Base-by-base conservation (phyloP, 805 yeast species). In the Pichia ethanolica region DNA sequence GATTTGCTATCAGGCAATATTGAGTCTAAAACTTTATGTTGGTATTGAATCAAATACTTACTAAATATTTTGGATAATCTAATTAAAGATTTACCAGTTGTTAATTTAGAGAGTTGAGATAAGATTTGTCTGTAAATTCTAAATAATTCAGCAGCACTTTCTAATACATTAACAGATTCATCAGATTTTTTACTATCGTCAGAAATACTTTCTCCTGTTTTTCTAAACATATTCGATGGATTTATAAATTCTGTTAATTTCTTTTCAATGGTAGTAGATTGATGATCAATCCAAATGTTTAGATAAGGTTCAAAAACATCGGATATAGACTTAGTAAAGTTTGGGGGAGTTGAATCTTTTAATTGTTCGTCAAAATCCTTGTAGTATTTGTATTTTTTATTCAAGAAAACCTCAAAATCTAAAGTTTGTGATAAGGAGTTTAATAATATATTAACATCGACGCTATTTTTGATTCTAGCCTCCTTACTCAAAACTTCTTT, bases 141-240 rank as follows among this genome's bases (percentile, higher is more conserved):
- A 65, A 93, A 90, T 35, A 93, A 66, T 56, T 91, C 97, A 1
- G 95, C 88, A 10, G 96, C 86, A 0, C 96, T 86, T 37, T 84
- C 87, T 8, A 93, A 72, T 13, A 93, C 90, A 59, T 83, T 78
- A 10, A 53, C 28, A 3, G 51, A 45, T 25, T 53, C 56, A 20
- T 52, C 54, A 20, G 52, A 25, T 8, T 42, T 34, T 5, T 70
- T 67, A 4, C 38, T 40, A 38, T 48, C 49, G n/a, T 42, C 53
- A 10, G 46, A 39, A 32, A 54, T 58, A 25, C 64, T 71, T 53
- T 53, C 71, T 65, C 57, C 66, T 50, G 63, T 58, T 42, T 59
- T 74, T 73, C 47, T 65, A 53, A 44, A 81, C 50, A 83, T 65
- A 52, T 79, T 78, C 5, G 81, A 68, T 26, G 78, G 75, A 46